phyloP scores from a whole-genome alignment of 495 filamentous ascomycete genomes.

The Rhypophila decipiens region DNA sequence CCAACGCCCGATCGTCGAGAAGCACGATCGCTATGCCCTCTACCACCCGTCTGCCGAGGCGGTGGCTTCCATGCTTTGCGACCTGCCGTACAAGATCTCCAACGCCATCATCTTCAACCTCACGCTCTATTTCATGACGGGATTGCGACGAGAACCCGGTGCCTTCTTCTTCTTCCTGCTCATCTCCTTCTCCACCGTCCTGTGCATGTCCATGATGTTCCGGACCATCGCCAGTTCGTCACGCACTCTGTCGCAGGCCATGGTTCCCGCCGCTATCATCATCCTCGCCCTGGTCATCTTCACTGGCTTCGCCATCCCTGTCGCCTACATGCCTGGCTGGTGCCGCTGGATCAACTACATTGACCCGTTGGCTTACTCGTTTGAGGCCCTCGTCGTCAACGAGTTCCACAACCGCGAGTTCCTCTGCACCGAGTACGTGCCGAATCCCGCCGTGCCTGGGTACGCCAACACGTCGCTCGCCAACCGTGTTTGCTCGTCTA shows the following conservation, averaged over 20 bases:
- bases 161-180: conserved; percentile 80
- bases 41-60: conserved; percentile 89
- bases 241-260: conserved; percentile 71
- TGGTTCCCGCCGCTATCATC: conserved; percentile 75
- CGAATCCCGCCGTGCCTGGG: conserved; percentile 31
- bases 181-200: conserved; percentile 58
- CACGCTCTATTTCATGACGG: conserved; percentile 80
- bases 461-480: conserved; percentile 39
- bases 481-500: conserved; percentile 53
- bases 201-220: conserved; percentile 78
- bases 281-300: conserved; percentile 82
- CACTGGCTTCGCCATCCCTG: conserved; percentile 83
- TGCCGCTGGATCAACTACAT: conserved; percentile 85
- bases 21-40: conserved; percentile 82
- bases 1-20: conserved; percentile 88
- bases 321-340: conserved; percentile 71
- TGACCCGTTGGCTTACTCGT: conserved; percentile 79
- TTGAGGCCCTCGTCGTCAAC: conserved; percentile 86
- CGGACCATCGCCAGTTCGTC: conserved; percentile 76
- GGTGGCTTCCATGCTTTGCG: conserved; percentile 73
- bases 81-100: conserved; percentile 63
- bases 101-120: conserved; percentile 55
- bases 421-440: conserved; percentile 56
- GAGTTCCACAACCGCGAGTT: conserved; percentile 69
- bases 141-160: conserved; percentile 67